phyloP scores from a whole-genome alignment of 257 asterid genomes.

The Solanum pennellii region DNA sequence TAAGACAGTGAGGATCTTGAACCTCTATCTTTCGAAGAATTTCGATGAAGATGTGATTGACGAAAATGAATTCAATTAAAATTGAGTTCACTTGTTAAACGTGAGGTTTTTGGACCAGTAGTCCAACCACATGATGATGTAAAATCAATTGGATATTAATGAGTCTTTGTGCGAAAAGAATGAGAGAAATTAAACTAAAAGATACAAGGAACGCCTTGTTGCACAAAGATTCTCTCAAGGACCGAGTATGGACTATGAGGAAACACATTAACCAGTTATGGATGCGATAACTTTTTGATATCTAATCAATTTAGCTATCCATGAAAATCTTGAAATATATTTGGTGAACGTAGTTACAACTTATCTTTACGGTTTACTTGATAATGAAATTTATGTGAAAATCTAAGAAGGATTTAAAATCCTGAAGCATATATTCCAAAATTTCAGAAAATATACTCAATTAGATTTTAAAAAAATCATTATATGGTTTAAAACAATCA shows the following conservation, averaged over 20 bases:
- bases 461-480: too few relatives aligned
- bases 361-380: background rate
- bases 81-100: background rate
- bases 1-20: background rate
- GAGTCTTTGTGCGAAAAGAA: background rate
- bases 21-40: background rate
- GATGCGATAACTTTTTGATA: background rate
- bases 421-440: background rate
- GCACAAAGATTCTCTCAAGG: background rate
- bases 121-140: background rate
- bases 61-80: background rate
- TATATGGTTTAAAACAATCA: background rate
- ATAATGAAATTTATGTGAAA: background rate
- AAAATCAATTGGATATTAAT: background rate
- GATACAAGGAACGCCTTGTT: background rate
- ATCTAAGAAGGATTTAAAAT: background rate
- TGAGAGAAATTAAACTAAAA: too few relatives aligned
- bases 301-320: background rate
- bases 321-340: background rate
- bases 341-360: background rate
- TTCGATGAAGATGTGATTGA: background rate
- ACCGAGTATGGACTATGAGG: background rate
- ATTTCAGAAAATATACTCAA: too few relatives aligned
- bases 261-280: background rate
- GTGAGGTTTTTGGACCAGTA: background rate